Evolutionary conservation across 768 basidiomycete species (phyloP).

Genomic region (Gloeophyllum trabeum): DNA sequence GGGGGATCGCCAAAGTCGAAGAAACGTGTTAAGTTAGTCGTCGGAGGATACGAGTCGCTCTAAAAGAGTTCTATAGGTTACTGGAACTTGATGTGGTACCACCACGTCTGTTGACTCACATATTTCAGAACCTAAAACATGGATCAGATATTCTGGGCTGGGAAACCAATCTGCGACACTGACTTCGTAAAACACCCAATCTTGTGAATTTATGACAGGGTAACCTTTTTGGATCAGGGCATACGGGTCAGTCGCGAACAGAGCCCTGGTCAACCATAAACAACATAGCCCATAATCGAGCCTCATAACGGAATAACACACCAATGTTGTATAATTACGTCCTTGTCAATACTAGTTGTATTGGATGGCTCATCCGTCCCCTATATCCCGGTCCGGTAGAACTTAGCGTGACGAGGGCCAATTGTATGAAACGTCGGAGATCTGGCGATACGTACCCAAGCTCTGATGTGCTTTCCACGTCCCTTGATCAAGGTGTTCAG

Average conservation of each 20-base stretch:
- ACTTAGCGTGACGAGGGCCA: neutral
- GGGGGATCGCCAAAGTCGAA: neutral
- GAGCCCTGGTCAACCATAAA: neutral
- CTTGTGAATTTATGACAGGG: neutral
- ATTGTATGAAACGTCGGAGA: too few species aligned
- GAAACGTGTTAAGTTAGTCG: neutral
- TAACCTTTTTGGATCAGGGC: neutral
- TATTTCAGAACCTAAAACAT: too few species aligned
- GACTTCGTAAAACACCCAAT: neutral
- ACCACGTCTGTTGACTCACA: neutral
- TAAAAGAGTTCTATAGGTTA: neutral
- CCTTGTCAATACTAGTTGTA: neutral
- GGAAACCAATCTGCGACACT: too few species aligned
- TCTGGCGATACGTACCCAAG: neutral
- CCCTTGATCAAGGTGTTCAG: neutral
- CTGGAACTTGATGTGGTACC: neutral
- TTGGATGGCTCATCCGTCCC: neutral
- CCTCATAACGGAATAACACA: neutral
- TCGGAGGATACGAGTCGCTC: neutral
- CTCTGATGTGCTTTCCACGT: neutral
- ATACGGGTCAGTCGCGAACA: neutral
- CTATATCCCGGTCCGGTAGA: neutral
- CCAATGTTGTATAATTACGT: neutral
- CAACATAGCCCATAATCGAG: neutral
- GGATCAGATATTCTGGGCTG: too few species aligned